Base-by-base conservation (phyloP, 495 filamentous ascomycete genomes). In the Aspergillus bertholletiae region DNA sequence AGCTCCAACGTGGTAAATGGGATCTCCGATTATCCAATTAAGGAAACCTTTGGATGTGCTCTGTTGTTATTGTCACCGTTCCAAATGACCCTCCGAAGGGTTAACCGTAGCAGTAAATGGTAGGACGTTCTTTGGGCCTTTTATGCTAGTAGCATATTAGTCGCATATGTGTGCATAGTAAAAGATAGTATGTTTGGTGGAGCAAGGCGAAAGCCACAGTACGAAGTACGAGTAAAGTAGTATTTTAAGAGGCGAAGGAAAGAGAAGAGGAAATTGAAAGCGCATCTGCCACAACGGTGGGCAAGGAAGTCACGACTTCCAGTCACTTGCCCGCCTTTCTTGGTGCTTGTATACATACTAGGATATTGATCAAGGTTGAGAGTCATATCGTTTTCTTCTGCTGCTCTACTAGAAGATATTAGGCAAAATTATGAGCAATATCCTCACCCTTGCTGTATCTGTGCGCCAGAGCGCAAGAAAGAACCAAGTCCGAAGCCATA, bases 401-500 rank as follows among this genome's bases (percentile, higher is more conserved):
- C 30, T 28, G 46, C 49, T 54, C 46, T 26, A 54, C 45, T 60
- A 27, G 27, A 60, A 30, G 48, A 55, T 34, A 48, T 40, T 37
- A 37, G 46, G 23, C 35, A 39, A n/a, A 44, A 60, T 63, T 60
- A 59, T 60, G 61, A 54, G 62, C 60, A 65, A 73, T 71, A 68
- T 68, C 71, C 72, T 76, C 68, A 67, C 71, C 64, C 68, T 68
- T 69, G 65, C 59, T 60, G 63, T 43, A 40, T 60, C 54, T 57
- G 60, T 41, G 40, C 46, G 59, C 54, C 46, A 59, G 49, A 59
- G 59, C 65, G 57, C 59, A 63, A 67, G 51, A 62, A 69, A 67
- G 63, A 59, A 69, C 71, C 74, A 75, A 75, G 70, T 74, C 66
- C 67, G 72, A 76, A 74, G 73, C 74, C 74, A 72, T 66, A 65